Base-by-base conservation (phyloP, 345 rosid species). In the Eucalyptus guilfoylei region DNA sequence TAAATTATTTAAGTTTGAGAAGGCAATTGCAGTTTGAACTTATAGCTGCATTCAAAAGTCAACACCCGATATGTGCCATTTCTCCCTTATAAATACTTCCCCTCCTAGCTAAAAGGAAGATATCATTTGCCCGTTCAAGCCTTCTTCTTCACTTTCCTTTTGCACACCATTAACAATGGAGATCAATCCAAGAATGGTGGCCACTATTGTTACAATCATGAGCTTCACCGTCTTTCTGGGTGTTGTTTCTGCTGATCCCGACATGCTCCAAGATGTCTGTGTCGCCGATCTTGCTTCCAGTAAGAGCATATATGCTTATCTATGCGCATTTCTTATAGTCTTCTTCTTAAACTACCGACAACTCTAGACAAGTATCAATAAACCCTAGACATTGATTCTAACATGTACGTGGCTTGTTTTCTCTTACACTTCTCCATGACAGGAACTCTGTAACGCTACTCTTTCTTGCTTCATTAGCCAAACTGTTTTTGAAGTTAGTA, bases 241-340 rank as follows among this genome's bases (percentile, higher is more conserved):
- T 86, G n/a, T 89, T 69, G 91, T 92, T 60, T 6, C 89, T 19
- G 95, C 96, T 28, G 99, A 96, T 90, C 92, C 95, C 30, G 94
- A 93, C 86, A 17, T 90, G 92, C 98, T 96, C 90, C 99, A 96
- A 93, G 99, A 96, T 91, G 47, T 96, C 28, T 96, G 99, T 88
- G 99, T 96, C 19, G 99, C 99, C 50, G 95, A 96, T 90, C 93
- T 91, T 83, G 67, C 91, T 88, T 91, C 93, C 17, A 28, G 87
- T 88, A 80, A 88, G 64, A 69, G 24, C 44, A 9, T 19, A 69
- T 17, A 17, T 34, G 80, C 80, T 69, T 69, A 44, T 34, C 44
- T 16, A 5, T 9, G 44, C 14, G 4, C 13, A 2, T 69, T 69
- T 69, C 26, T 34, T 34, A 17, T 69, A 4, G 80, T 17, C 80